Conservation (phyloP, 1,284 basidiomycete species). For the Cryptococcus jaspeensis region DNA sequence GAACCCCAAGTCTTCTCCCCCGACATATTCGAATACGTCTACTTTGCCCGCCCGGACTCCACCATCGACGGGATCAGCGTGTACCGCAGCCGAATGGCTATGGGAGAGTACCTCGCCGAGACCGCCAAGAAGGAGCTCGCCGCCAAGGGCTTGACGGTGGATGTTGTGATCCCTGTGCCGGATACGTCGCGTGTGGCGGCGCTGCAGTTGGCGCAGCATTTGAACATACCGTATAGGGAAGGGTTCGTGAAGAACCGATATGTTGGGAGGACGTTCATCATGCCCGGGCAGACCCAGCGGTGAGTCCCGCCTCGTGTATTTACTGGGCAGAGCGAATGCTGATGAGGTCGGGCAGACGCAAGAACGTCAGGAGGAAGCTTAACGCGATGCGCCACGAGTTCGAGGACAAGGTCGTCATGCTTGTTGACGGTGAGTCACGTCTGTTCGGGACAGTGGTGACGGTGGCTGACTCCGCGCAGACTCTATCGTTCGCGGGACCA, state of each 20-base stretch:
- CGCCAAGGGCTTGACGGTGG: conserved; percentile 68
- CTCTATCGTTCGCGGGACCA: conserved; percentile 97
- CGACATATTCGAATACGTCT: conserved; percentile 99
- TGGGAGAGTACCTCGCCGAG: conserved; percentile 93
- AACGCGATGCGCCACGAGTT: conserved; percentile 99
- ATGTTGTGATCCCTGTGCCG: conserved; percentile 98
- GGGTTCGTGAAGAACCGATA: conserved; percentile 99
- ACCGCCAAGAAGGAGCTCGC: conserved; percentile 75
- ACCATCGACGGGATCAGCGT: conserved; percentile 97
- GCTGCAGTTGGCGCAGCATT: conserved; percentile 87
- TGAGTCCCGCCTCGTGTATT: conserved; percentile 7
- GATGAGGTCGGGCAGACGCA: conserved; percentile 60
- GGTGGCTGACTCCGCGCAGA: conserved; percentile 56
- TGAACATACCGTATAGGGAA: conserved; percentile 90
- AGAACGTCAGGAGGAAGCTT: conserved; percentile 93
- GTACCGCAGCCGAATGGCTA: conserved; percentile 96
- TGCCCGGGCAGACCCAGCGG: conserved; percentile 89
- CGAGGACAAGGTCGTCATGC: conserved; percentile 82
- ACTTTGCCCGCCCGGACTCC: conserved; percentile 97
- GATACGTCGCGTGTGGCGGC: conserved; percentile 97
- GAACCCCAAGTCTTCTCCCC: conserved; percentile 77
- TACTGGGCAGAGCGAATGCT: no score
- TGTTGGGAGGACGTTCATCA: conserved; percentile 98
- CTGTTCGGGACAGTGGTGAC: not conserved
- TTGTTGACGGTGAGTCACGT: conserved; percentile 78